These are phyloP conservation scores for Diaporthe nobilis DNA, from an alignment of 2,329 filamentous ascomycete species.

Conservation along the genomic window DNA sequence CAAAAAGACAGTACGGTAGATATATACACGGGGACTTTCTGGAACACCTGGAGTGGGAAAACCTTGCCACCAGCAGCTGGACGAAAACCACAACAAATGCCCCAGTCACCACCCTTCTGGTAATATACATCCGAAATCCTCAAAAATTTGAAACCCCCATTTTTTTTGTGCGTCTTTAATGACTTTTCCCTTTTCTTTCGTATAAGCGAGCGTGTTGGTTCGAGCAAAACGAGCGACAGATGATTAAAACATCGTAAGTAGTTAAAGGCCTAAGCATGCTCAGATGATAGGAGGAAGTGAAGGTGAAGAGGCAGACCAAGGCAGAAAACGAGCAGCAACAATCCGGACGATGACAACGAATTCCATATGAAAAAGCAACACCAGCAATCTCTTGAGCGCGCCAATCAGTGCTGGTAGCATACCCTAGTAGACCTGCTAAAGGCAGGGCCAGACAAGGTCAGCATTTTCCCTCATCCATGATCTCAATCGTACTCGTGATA, in stretches of 20 bases:
- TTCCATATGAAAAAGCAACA: background rate
- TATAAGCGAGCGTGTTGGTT: background rate
- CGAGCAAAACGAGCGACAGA: background rate
- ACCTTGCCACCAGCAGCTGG: background rate
- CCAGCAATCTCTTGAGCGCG: background rate
- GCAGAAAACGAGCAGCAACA: background rate
- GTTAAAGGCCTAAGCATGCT: background rate
- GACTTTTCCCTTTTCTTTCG: background rate
- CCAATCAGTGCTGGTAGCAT: background rate
- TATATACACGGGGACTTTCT: background rate
- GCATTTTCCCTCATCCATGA: background rate
- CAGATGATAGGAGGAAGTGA: background rate
- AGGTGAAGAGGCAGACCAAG: background rate
- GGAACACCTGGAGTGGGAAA: background rate
- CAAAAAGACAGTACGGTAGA: background rate
- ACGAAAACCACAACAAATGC: constrained; percentile 2
- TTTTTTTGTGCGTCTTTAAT: background rate
- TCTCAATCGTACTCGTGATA: background rate
- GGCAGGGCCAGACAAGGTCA: background rate
- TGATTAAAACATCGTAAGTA: background rate
- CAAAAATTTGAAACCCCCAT: background rate
- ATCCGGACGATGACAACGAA: background rate
- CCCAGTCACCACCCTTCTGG: background rate
- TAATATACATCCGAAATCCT: background rate
- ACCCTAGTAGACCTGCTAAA: background rate